Conservation (phyloP, 257 asterid genomes). For the Gynochthodes officinalis region DNA sequence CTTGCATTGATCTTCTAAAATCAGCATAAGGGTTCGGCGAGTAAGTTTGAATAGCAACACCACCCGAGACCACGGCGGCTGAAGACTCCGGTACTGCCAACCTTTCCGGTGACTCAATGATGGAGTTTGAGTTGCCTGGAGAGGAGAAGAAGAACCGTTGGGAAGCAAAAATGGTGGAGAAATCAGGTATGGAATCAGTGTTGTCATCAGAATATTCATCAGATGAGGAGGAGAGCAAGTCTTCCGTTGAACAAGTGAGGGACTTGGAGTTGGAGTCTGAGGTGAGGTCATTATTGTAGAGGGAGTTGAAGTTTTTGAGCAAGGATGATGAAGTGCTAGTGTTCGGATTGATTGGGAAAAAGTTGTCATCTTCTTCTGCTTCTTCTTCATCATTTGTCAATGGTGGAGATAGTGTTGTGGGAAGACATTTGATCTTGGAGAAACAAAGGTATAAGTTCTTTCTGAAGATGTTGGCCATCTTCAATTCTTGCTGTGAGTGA, state of each 20-base stretch:
- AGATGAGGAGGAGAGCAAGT: conserved; percentile 25
- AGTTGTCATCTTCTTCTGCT: conserved; percentile 13
- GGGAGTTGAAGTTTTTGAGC: conserved; percentile 48
- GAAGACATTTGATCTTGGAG: conserved; percentile 72
- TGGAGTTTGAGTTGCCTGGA: conserved; percentile 79
- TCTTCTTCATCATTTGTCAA: conserved; percentile 21
- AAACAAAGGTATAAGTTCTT: conserved; percentile 59
- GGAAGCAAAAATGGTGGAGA: conserved; percentile 66
- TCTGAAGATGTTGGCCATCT: conserved; percentile 53
- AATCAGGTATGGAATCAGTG: conserved; percentile 41
- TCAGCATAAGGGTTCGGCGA: conserved; percentile 73
- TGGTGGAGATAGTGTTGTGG: conserved; percentile 37
- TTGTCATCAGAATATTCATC: conserved; percentile 29
- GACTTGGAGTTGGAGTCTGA: conserved; percentile 47
- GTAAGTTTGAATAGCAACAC: conserved; percentile 56
- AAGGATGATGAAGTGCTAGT: conserved; percentile 26
- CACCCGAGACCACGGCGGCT: conserved; percentile 31
- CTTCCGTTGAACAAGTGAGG: conserved; percentile 32
- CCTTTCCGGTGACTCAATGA: conserved; percentile 31
- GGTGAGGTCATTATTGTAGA: conserved; percentile 32
- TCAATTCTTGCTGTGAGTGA: conserved; percentile 6
- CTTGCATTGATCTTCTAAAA: conserved; percentile 68
- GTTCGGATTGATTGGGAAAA: background rate
- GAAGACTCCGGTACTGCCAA: conserved; percentile 3
- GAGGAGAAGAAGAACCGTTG: conserved; percentile 77